Conservation (phyloP, 2,329 filamentous ascomycete species). For the Sclerotinia minor region DNA sequence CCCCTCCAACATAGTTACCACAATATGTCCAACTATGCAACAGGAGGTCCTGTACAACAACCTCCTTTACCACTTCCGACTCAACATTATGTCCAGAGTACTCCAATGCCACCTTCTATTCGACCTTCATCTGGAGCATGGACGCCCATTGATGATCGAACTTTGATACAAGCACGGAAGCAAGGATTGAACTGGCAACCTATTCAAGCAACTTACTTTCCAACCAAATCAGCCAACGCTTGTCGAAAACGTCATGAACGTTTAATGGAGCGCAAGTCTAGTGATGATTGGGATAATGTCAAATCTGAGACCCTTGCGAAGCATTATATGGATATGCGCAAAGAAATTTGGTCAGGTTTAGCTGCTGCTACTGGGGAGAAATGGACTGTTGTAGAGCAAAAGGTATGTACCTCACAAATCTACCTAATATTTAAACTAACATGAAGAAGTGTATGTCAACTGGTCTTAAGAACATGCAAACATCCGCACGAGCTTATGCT, state of each 20-base stretch:
- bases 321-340: constrained; percentile 76
- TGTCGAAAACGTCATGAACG: constrained; percentile 88
- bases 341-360: constrained; percentile 78
- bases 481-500: constrained; percentile 63
- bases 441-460: constrained; percentile 72
- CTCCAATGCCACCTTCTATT: constrained; percentile 30
- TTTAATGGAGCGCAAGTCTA: constrained; percentile 66
- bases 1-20: constrained; percentile 24
- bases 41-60: constrained; percentile 30
- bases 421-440: constrained; percentile 22
- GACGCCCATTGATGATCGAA: constrained; percentile 72
- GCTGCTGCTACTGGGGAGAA: constrained; percentile 76
- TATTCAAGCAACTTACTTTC: constrained; percentile 76
- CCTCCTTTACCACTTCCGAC: constrained; percentile 24
- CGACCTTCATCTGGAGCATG: constrained; percentile 67
- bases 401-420: constrained; percentile 47
- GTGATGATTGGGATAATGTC: constrained; percentile 70
- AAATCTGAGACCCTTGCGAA: constrained; percentile 73
- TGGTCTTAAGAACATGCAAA: constrained; percentile 77
- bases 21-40: constrained; percentile 23
- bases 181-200: constrained; percentile 81
- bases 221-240: constrained; percentile 66
- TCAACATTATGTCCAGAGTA: constrained; percentile 20
- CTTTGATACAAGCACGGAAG: constrained; percentile 68
- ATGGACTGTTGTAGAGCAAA: constrained; percentile 70